Evolutionary conservation across 228 moss, liverwort and hornwort species (phyloP), one percentile per base, ranked within the genome.

Genomic region (Sphagnum magellanicum): DNA sequence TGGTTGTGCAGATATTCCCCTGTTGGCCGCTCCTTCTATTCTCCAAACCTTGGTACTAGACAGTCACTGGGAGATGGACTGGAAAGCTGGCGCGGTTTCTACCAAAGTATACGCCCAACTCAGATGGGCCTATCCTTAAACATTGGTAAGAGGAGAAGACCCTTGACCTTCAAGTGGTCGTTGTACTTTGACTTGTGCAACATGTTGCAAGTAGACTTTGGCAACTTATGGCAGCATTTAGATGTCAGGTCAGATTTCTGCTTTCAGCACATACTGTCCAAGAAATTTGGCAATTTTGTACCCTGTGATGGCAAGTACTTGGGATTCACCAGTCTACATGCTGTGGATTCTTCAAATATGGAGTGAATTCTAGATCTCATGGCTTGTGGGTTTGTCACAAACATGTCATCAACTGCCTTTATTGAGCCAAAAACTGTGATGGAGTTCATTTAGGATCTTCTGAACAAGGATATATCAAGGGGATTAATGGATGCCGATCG

Each of bases 11-110:
- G 98, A 51, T 98, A 98, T 50, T 98, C 93, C 64, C 98, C 98
- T 12, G 98, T 98, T 17, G 98, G 98, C 16, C 92, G 98, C 9
- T 98, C 98, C 0, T 98, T 98, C 66, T 98, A 98, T 65, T 98
- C 98, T 52, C 98, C 98, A 61, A 81, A 92, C 64, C 75, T 98
- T 65, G 98, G 98, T 46, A 81, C 86, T 46, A 84, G 92, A 55
- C 94, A 90, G 71, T 81, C 98, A 4, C 65, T 98, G 69, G 98
- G 98, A 7, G 94, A 98, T 74, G 98, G 98, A 50, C 86, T 98
- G 14, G 98, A 98, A 79, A 98, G 98, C 75, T 98, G 98, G 98
- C 76, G 98, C 60, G 98, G 98, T n/a, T 98, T 98, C 62, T 98
- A 98, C 64, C 98, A 98, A 70, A 98, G 98, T 73, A 98, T 98